Percentiles rank a stretch among this genome's conserved stretches.
phyloP scores from a whole-genome alignment of 2,329 filamentous ascomycete species.

The Daldinia sp. region DNA sequence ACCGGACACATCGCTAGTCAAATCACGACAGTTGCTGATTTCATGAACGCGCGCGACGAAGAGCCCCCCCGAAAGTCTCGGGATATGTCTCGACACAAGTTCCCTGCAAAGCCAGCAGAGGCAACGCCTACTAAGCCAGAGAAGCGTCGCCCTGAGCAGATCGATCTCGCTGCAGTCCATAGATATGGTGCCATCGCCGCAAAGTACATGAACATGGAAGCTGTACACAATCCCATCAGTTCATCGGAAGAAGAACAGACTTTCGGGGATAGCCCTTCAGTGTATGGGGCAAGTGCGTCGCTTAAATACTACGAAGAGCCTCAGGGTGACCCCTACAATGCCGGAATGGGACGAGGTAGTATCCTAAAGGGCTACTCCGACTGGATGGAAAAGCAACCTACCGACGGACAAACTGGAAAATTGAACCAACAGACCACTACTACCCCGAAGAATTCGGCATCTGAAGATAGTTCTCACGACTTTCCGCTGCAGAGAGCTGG shows the following conservation, averaged over 20 bases:
- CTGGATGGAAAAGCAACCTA: conserved; percentile 21
- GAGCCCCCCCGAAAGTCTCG: neutral
- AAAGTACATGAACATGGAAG: conserved; percentile 18
- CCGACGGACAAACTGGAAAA: neutral
- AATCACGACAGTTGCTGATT: conserved; percentile 40
- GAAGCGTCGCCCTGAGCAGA: conserved; percentile 30
- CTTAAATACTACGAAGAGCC: conserved; percentile 28
- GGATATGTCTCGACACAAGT: conserved; percentile 26
- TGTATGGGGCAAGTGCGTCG: conserved; percentile 30
- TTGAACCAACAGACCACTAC: neutral
- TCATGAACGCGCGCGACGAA: conserved; percentile 5
- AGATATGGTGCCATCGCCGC: conserved; percentile 18
- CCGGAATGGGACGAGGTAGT: conserved; percentile 15
- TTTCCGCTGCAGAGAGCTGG: neutral
- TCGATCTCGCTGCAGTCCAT: conserved; percentile 30
- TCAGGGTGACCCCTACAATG: conserved; percentile 33
- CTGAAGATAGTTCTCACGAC: neutral
- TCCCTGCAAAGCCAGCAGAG: conserved; percentile 17
- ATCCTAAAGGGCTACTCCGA: conserved; percentile 37
- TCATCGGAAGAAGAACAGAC: conserved; percentile 5
- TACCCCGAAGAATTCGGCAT: neutral
- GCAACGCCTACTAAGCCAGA: conserved; percentile 1
- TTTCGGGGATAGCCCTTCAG: conserved; percentile 27
- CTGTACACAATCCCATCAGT: conserved; percentile 32
- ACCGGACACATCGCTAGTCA: conserved; percentile 39